Conservation (phyloP, 495 filamentous ascomycete genomes). For the Pseudotulostoma volvatum region DNA sequence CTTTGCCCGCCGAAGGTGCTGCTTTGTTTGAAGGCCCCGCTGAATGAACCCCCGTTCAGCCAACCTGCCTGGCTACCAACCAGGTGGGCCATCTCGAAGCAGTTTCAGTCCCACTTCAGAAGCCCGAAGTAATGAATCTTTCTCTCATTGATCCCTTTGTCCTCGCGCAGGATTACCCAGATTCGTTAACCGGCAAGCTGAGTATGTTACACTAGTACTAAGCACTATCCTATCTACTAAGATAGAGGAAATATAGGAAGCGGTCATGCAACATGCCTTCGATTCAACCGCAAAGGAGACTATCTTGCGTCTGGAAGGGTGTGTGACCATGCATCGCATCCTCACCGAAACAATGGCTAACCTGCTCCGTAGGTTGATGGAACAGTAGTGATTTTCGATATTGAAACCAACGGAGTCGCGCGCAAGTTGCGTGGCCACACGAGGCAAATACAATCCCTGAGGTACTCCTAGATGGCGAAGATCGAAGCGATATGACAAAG, state of each 20-base stretch:
- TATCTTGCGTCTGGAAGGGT: slow-evolving; percentile 85
- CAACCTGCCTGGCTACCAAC: slow-evolving; percentile 12
- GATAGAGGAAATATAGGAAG: too few relatives aligned
- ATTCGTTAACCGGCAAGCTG: slow-evolving; percentile 69
- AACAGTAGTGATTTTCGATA: slow-evolving; percentile 86
- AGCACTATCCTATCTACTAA: too few relatives aligned
- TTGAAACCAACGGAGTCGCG: slow-evolving; percentile 90
- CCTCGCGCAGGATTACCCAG: slow-evolving; percentile 89
- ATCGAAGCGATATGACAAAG: neutral
- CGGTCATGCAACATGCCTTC: slow-evolving; percentile 52
- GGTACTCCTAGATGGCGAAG: slow-evolving; percentile 17
- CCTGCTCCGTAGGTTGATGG: slow-evolving; percentile 49
- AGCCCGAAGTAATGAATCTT: slow-evolving; percentile 45
- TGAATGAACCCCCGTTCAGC: too few relatives aligned
- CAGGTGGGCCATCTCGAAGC: neutral
- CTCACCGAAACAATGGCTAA: slow-evolving; percentile 6
- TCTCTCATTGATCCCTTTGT: slow-evolving; percentile 65
- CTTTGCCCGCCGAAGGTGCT: too few relatives aligned
- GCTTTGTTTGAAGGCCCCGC: too few relatives aligned
- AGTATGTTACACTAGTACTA: slow-evolving; percentile 35
- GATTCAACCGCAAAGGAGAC: slow-evolving; percentile 88
- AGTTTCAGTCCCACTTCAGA: neutral
- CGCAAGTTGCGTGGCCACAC: slow-evolving; percentile 86
- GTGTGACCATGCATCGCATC: slow-evolving; percentile 11
- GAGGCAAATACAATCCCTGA: slow-evolving; percentile 71